A percentile compares a stretch with the other conserved stretches of the same genome.
Evolutionary conservation across 2,329 filamentous ascomycete genomes (phyloP).

Genomic region (Paraconiothyrium brasiliense): DNA sequence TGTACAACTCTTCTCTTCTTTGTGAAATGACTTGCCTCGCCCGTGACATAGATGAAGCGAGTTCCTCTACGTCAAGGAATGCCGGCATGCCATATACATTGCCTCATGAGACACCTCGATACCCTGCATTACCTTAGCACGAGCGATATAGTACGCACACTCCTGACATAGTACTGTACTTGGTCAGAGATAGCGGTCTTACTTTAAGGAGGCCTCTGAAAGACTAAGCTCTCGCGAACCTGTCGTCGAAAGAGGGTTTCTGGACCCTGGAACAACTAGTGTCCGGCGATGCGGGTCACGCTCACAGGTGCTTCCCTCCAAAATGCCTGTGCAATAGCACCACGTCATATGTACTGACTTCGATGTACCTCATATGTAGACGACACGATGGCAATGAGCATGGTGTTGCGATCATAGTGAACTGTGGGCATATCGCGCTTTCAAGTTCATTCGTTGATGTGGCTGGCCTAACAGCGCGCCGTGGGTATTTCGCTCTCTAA

Average conservation of each 20-base stretch:
- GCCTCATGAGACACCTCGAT: too few species aligned
- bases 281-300: background rate
- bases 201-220: background rate
- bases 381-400: too few species aligned
- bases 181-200: too few species aligned
- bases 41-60: too few species aligned
- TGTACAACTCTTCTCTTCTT: background rate
- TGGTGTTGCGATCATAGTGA: too few species aligned
- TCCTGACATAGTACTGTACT: too few species aligned
- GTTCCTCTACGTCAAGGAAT: background rate
- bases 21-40: background rate
- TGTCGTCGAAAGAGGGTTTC: constrained; percentile 20
- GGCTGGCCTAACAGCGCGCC: background rate
- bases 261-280: constrained; percentile 18
- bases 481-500: constrained; percentile 18
- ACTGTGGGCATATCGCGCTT: too few species aligned
- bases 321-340: constrained; percentile 5
- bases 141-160: too few species aligned
- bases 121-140: too few species aligned
- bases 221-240: background rate
- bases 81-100: too few species aligned
- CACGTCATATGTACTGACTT: background rate
- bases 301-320: background rate
- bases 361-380: background rate
- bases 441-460: background rate